Base-by-base conservation (phyloP, 495 filamentous ascomycete species). In the Hypoxylon rickii region DNA sequence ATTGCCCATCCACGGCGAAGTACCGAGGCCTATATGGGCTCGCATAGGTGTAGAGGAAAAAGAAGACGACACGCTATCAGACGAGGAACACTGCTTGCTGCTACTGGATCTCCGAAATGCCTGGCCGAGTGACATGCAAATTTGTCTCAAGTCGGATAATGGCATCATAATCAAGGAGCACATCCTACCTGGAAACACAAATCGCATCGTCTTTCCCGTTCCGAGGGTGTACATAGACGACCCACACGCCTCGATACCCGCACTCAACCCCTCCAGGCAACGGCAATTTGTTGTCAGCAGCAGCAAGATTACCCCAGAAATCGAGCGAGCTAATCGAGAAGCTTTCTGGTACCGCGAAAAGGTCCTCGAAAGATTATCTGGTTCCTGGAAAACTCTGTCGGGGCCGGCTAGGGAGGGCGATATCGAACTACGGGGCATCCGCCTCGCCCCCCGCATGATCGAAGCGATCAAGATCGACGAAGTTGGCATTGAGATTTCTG, bases 271-370 rank as follows among this genome's bases (percentile, higher is more conserved):
- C 0, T 81, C 85, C 1, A 82, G 84, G 3, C 84, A 89, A 63
- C 82, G 90, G 8, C 92, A 97, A 70, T 97, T 94, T 59, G 89
- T 97, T 16, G 89, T 96, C 41, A 92, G 86, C 65, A 85, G 86
- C 34, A 82, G 82, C 54, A 89, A 90, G 58, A 79, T 89, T 41
- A 86, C 88, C 0, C 87, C 89, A 1, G 89, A 94, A 51, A 83
- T 80, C 18, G 92, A 97, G 70, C 82, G 86, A 26, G 83, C 86
- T 5, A 86, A 79, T 34, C 81, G 92, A 32, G 90, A 96, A 73
- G 85, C 86, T 1, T 96, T 96, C 70, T 96, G 92, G 92, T 96
- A 90, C 73, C 82, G 92, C 5, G 88, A 95, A 64, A 87, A 86
- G 65, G 78, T 97, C 1, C 79, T 97, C 7, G 87, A 89, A 52